These are phyloP conservation scores for Beauveria bassiana DNA, from an alignment of 2,329 filamentous ascomycete genomes.

Conservation along the genomic window DNA sequence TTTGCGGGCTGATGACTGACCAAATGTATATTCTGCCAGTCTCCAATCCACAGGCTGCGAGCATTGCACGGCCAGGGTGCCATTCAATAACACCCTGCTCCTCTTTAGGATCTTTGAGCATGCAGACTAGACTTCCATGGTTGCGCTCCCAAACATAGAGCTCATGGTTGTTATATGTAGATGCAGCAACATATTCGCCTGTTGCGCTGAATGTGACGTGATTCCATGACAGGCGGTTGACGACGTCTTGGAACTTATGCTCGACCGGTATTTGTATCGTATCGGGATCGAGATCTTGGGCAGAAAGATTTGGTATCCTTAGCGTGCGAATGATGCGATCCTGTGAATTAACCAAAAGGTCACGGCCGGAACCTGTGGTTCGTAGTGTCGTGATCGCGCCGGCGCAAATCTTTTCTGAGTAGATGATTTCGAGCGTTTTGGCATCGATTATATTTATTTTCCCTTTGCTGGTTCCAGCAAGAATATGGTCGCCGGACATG, in stretches of 20 bases:
- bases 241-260: conserved; percentile 97
- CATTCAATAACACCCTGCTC: conserved; percentile 96
- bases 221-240: conserved; percentile 93
- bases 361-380: conserved; percentile 71
- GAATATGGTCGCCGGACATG: conserved; percentile 74
- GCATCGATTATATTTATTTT: conserved; percentile 94
- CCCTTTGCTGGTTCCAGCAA: conserved; percentile 90
- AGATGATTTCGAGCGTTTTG: conserved; percentile 71
- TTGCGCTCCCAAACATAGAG: conserved; percentile 97
- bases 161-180: conserved; percentile 97
- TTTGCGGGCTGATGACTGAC: conserved; percentile 90
- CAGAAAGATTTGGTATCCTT: conserved; percentile 70
- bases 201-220: conserved; percentile 92
- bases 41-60: conserved; percentile 88
- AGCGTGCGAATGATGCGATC: conserved; percentile 94
- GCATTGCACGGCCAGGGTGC: conserved; percentile 81
- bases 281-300: conserved; percentile 66
- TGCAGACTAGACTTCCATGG: conserved; percentile 89
- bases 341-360: conserved; percentile 85
- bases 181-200: conserved; percentile 92
- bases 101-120: conserved; percentile 93
- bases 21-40: conserved; percentile 91
- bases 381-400: conserved; percentile 85
- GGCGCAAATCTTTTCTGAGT: conserved; percentile 80
- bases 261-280: conserved; percentile 86